Conservation (phyloP, 2,329 filamentous ascomycete genomes). For the Elsinoe fawcettii region DNA sequence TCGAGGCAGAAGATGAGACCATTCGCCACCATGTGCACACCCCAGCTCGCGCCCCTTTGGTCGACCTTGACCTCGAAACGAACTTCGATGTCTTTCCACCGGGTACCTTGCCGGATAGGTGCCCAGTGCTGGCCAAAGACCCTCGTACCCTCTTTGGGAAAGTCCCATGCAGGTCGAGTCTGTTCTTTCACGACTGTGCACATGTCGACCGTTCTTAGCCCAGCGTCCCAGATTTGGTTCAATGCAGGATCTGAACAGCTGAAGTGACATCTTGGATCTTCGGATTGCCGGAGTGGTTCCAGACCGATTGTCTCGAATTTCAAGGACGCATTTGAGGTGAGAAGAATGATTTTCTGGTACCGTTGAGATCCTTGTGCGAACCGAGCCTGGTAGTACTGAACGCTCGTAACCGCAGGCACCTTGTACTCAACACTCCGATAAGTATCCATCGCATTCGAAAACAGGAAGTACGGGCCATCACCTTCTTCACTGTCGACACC, state of each 20-base stretch:
- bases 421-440: slow-evolving; percentile 1
- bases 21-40: not conserved
- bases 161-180: not conserved
- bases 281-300: not conserved
- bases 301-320: not conserved
- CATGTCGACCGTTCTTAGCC: not conserved
- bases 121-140: not conserved
- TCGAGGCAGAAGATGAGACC: slow-evolving; percentile 1
- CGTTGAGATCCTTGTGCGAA: not conserved
- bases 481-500: not conserved
- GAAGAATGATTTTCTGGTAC: not conserved
- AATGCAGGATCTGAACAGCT: not conserved
- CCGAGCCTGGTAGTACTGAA: not conserved
- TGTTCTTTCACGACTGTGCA: not conserved
- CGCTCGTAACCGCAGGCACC: not conserved
- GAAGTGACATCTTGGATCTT: not conserved
- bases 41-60: not conserved
- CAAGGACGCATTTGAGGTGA: not conserved
- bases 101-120: not conserved
- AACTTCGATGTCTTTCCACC: not conserved
- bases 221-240: not conserved
- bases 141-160: not conserved
- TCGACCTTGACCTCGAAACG: not conserved
- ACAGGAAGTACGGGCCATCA: slow-evolving; percentile 5
- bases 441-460: slow-evolving; percentile 3